Evolutionary conservation across 2,329 filamentous ascomycete genomes (phyloP).

Genomic region (Tolypocladium amazonense): DNA sequence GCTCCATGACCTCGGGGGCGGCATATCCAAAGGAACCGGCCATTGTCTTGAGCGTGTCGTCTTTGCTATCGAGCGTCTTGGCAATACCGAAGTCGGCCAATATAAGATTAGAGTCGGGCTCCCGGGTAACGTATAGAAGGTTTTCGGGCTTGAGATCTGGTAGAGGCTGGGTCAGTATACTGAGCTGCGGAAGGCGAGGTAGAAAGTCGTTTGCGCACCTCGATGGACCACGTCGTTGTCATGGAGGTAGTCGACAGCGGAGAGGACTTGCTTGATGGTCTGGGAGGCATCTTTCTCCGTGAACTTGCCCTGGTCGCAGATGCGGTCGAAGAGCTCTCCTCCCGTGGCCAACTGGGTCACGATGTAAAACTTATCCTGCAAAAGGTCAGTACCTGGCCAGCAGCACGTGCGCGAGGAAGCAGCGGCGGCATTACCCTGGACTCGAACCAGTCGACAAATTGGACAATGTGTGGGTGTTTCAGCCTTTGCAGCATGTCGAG

Average conservation of each 20-base stretch:
- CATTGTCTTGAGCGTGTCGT: slow-evolving; percentile 94
- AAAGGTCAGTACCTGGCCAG: neutral
- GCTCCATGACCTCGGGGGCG: slow-evolving; percentile 95
- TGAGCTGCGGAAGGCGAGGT: neutral
- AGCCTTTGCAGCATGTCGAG: slow-evolving; percentile 85
- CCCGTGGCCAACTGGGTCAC: slow-evolving; percentile 93
- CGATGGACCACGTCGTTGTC: slow-evolving; percentile 90
- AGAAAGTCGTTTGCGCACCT: slow-evolving; percentile 41
- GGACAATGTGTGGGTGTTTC: slow-evolving; percentile 90
- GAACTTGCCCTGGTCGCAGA: slow-evolving; percentile 96
- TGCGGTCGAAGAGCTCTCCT: slow-evolving; percentile 94
- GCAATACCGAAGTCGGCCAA: slow-evolving; percentile 97
- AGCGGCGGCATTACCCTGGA: slow-evolving; percentile 59
- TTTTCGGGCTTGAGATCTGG: slow-evolving; percentile 96
- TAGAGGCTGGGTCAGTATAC: neutral
- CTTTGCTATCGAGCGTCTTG: slow-evolving; percentile 87
- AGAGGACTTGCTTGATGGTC: slow-evolving; percentile 88
- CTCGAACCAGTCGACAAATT: slow-evolving; percentile 98
- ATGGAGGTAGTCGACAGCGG: slow-evolving; percentile 90
- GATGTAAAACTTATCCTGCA: slow-evolving; percentile 97
- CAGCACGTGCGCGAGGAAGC: neutral
- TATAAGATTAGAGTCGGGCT: slow-evolving; percentile 71
- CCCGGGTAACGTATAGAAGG: slow-evolving; percentile 78
- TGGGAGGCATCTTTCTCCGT: slow-evolving; percentile 96
- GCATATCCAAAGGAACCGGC: slow-evolving; percentile 97